These are phyloP conservation scores for Akebia trifoliata DNA, from an alignment of 164 flowering plant genomes.

Conservation along the genomic window DNA sequence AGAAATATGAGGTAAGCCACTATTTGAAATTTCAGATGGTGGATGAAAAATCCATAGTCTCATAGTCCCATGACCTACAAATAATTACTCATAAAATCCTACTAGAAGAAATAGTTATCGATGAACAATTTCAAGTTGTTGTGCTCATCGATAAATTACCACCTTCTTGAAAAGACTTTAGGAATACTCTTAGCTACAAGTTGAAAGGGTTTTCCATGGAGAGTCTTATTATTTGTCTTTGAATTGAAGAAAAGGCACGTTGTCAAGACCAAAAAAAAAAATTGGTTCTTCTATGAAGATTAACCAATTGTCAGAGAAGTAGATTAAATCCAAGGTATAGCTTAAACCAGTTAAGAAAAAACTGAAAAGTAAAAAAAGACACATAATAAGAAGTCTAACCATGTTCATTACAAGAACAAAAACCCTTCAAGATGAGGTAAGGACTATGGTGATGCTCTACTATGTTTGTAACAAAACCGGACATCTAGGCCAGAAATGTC, in stretches of 20 bases:
- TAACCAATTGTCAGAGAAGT: too few relatives aligned
- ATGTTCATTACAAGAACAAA: too few relatives aligned
- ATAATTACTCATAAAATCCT: background rate
- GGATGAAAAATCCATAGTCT: background rate
- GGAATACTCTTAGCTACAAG: background rate
- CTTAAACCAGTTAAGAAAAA: too few relatives aligned
- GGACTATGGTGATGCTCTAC: too few relatives aligned
- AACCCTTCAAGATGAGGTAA: too few relatives aligned
- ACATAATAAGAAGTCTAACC: too few relatives aligned
- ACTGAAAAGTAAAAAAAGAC: too few relatives aligned
- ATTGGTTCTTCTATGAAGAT: too few relatives aligned
- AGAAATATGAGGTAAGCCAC: conserved; percentile 1
- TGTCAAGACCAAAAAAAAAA: background rate
- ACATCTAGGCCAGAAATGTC: background rate
- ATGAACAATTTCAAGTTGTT: background rate
- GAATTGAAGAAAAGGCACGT: background rate
- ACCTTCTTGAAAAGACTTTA: background rate
- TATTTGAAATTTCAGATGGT: background rate
- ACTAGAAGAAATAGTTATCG: background rate
- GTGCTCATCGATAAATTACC: background rate
- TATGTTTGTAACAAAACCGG: too few relatives aligned
- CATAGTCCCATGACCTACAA: background rate
- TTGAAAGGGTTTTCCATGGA: background rate
- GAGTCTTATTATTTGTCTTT: background rate
- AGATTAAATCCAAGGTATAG: too few relatives aligned